Evolutionary conservation across 805 yeast genomes (phyloP), one percentile per base, ranked within the genome.

Genomic region (Yamadazyma akitaensis): DNA sequence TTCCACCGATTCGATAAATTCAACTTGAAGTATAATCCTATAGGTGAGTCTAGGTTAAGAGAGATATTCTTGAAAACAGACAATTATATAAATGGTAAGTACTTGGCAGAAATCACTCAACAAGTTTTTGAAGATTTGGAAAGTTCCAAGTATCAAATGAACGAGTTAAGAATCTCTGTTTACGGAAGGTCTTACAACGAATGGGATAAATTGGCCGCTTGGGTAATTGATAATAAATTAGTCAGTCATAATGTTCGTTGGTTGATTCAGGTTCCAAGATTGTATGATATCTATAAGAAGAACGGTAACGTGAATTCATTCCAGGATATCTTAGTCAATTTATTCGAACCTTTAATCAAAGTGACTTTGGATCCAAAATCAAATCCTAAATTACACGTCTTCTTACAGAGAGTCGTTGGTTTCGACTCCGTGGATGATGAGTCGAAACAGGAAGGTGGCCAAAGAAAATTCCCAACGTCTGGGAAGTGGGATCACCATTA

Each of bases 371-470:
- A 91, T 63, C 99, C 99, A 9, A 55, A 76, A 44, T 76, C 84
- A 7, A 91, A 91, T 66, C 99, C 99, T n/a, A 94, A 94, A 63
- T 74, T 94, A 46, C 85, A 85, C 59, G 77, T 90, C 3, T 91
- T 94, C 64, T 70, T 94, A 56, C 95, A 90, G 69, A 79, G 99
- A 57, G 98, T 94, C 2, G 85, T 94, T 59, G 99, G 99, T 0
- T 94, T 94, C 66, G 99, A 94, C 67, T 88, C 97, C 4, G 99
- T 94, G 30, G 99, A 94, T 66, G 99, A 94, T 67, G 99, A 94
- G 67, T 88, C 96, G 10, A 94, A 95, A 64, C 79, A 80, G 37
- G 99, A 94, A 64, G 78, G 91, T 48, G 77, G 85, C 59, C 91
- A 84, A 56, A 82, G 81, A 51, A 90, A 87, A 62, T 90, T 76